These are phyloP conservation scores for Tephrocybe sp. DNA, from an alignment of 768 basidiomycete species.

Conservation along the genomic window DNA sequence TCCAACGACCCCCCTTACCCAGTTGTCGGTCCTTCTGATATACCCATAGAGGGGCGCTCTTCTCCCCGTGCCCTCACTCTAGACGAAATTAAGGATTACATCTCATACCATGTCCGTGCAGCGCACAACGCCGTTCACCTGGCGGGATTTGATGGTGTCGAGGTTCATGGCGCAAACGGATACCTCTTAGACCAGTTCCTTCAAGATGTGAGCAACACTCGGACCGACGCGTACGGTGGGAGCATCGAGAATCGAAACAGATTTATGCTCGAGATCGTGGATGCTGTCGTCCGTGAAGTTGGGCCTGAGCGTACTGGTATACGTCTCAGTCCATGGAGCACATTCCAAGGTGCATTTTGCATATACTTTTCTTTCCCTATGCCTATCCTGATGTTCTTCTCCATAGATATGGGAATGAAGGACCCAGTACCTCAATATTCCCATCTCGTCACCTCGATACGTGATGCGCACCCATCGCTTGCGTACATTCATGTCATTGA, in stretches of 20 bases:
- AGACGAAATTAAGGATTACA: constrained; percentile 47
- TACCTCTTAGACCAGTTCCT: constrained; percentile 60
- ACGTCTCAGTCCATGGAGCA: constrained; percentile 55
- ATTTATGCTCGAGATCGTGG: constrained; percentile 53
- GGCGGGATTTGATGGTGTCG: constrained; percentile 68
- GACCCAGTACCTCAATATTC: constrained; percentile 54
- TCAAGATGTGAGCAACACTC: constrained; percentile 49
- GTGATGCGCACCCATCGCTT: constrained; percentile 34
- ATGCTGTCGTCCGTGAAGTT: constrained; percentile 47
- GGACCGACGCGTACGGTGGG: constrained; percentile 70
- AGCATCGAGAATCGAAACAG: constrained; percentile 55
- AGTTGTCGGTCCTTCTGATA: constrained; percentile 30
- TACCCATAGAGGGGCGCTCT: constrained; percentile 21
- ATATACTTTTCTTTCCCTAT: constrained; percentile 12
- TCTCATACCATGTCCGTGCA: constrained; percentile 45
- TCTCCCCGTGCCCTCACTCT: constrained; percentile 40
- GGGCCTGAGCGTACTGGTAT: constrained; percentile 52
- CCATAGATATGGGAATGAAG: constrained; percentile 46
- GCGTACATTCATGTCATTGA: constrained; percentile 55
- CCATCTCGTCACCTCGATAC: constrained; percentile 42
- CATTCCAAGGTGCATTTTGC: constrained; percentile 30
- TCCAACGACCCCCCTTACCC: constrained; percentile 27
- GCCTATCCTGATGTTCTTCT: constrained; percentile 22
- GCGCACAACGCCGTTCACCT: constrained; percentile 50
- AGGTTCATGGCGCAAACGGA: constrained; percentile 44